Base-by-base conservation (phyloP, 2,329 filamentous ascomycete species). In the Verruconis gallopava region DNA sequence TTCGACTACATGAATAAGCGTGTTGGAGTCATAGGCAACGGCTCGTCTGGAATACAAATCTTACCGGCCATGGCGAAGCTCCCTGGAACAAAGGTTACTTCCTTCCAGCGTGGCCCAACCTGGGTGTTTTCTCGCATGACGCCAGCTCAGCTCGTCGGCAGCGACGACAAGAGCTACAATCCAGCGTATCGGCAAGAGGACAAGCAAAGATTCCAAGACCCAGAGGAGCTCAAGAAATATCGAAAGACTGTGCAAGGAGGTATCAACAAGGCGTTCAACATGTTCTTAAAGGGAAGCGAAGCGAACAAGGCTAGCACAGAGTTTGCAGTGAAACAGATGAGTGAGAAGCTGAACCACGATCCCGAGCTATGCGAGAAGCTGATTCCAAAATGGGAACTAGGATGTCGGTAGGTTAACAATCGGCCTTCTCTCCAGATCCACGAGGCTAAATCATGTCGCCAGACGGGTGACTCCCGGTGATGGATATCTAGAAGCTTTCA, bases 341-440 rank as follows among this genome's bases (percentile, higher is more conserved):
- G 33, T 15, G 33, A 36, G 33, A 36, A 36, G 15, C 15, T 36
- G 15, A 18, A 36, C 12, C 33, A 36, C 14, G 15, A 18, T 9
- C 12, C 12, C 11, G 33, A 36, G 13, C 18, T 42, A 9, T 42
- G 40, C 22, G 40, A 42, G 47, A 55, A 40, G 48, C 47, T 59
- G 17, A 54, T 58, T 12, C 55, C 56, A n/a, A 53, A 36, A 15
- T 36, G 33, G 33, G 33, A 52, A 38, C 54, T 58, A 9, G 56
- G 56, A 18, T 48, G 46, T 21, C 32, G 44, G 54, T 37, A 57
- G 54, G 54, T 49, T 14, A 28, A 50, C 67, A 1, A 53, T 63
- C 12, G 65, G 65, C 0, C 51, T 50, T 4, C 67, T 67, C 46
- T 56, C 62, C n/a, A n/a, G n/a, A n/a, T n/a, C n/a, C n/a, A n/a